Evolutionary conservation across 805 yeast species (phyloP).

Genomic region (Yarrowia sp.): DNA sequence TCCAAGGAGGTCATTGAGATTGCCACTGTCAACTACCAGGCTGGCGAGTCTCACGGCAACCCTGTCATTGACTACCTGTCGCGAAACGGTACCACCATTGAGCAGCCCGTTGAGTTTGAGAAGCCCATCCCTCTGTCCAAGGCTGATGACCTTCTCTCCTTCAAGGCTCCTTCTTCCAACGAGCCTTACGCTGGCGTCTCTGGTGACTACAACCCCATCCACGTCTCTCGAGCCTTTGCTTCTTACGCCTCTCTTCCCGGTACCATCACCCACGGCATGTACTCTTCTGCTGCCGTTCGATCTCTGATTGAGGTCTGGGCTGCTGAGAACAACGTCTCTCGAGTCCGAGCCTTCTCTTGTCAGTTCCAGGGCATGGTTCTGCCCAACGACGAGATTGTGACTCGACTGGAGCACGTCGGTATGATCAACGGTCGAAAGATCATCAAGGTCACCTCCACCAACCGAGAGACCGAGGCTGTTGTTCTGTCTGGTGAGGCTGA

Average conservation of each 20-base stretch:
- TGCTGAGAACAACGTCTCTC: slow-evolving; percentile 92
- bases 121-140: slow-evolving; percentile 80
- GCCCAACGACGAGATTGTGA: slow-evolving; percentile 89
- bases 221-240: slow-evolving; percentile 94
- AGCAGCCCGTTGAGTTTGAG: slow-evolving; percentile 91
- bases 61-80: slow-evolving; percentile 94
- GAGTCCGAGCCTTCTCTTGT: slow-evolving; percentile 94
- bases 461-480: slow-evolving; percentile 74
- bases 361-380: slow-evolving; percentile 95
- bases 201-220: slow-evolving; percentile 98
- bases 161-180: slow-evolving; percentile 91
- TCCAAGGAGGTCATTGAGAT: slow-evolving; percentile 86
- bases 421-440: slow-evolving; percentile 99
- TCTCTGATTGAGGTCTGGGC: slow-evolving; percentile 97
- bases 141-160: slow-evolving; percentile 55
- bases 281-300: slow-evolving; percentile 93
- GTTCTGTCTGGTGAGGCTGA: slow-evolving; percentile 97
- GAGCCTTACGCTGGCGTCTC: slow-evolving; percentile 97
- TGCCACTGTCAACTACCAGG: slow-evolving; percentile 84
- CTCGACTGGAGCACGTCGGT: slow-evolving; percentile 92
- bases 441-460: slow-evolving; percentile 86
- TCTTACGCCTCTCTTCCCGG: slow-evolving; percentile 93
- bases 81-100: slow-evolving; percentile 91
- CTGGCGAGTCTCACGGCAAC: slow-evolving; percentile 93
- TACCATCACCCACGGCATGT: slow-evolving; percentile 99